Base-by-base conservation (phyloP, 805 yeast genomes). In the Zygosaccharomyces rouxii region DNA sequence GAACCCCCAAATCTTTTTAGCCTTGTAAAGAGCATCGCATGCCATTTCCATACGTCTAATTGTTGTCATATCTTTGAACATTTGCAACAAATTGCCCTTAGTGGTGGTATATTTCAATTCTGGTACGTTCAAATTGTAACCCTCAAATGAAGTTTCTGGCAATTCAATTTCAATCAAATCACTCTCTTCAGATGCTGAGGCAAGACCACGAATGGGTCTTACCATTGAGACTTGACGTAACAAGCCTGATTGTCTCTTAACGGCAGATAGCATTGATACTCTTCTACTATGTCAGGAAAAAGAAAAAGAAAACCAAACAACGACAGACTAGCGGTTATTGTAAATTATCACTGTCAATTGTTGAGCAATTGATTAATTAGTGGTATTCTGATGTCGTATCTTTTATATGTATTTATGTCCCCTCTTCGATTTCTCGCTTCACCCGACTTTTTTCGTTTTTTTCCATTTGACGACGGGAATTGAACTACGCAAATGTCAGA, bases 31-130 rank as follows among this genome's bases (percentile, higher is more conserved):
- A 28, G 97, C 98, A 70, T 94, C 99, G 53, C 98, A 83, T 37
- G 97, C 95, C 96, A 94, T 92, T 77, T 94, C 99, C 94, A 94
- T 83, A 74, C 99, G 86, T 79, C 96, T 84, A 68, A 92, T 83
- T 58, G 84, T 73, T 58, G 85, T 81, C 98, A 94, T 90, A 69
- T 92, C 96, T 75, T 89, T 86, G 81, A 90, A 94, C 97, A 94
- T 89, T 67, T 89, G 82, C 64, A 94, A 75, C 61, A 94, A 72
- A 48, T 83, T 78, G 44, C 79, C 77, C 78, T 89, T 89, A 62
- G 87, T 83, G 49, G 96, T 85, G 71, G 83, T 84, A 68, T 86
- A 84, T 46, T 75, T 71, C 63, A 86, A 74, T 43, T 78, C 78
- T 46, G 97, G 97, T 21, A 77, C 76, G 37, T 80, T 85, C 57